phyloP scores from a whole-genome alignment of 139 green algal genomes.

The Chlorella ohadii region DNA sequence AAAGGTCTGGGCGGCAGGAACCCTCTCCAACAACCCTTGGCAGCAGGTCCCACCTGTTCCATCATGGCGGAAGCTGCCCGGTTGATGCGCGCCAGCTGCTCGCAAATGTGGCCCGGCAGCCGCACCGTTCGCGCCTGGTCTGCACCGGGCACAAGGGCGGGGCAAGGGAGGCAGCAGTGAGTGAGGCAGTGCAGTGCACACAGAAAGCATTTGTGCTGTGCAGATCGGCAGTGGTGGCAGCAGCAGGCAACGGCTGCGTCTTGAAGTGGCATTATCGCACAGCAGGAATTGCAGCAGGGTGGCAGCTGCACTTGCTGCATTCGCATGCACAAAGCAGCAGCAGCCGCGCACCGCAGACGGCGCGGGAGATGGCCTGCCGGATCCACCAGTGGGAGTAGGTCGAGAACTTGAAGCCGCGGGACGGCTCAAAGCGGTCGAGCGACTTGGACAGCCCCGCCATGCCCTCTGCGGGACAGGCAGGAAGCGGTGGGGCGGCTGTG shows the following conservation, averaged over 20 bases:
- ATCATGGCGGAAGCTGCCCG: not conserved
- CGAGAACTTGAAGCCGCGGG: constrained; percentile 82
- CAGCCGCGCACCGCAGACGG: constrained; percentile 51
- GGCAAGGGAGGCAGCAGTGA: not conserved
- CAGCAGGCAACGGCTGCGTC: no score
- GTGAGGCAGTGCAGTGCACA: no score
- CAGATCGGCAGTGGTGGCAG: no score
- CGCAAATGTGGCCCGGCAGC: constrained; percentile 64
- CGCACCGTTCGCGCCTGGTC: constrained; percentile 74
- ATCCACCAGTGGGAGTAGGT: constrained; percentile 94
- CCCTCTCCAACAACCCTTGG: no score
- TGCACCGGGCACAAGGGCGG: not conserved
- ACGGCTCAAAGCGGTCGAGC: constrained; percentile 80
- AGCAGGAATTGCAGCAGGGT: no score
- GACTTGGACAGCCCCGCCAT: constrained; percentile 62
- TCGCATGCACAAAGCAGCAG: not conserved
- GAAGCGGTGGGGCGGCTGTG: no score
- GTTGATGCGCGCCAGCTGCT: constrained; percentile 41
- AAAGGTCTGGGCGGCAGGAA: no score
- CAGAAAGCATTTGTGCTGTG: no score
- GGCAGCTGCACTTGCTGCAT: not conserved
- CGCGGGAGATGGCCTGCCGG: constrained; percentile 76
- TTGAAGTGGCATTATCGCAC: no score
- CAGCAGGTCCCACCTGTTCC: constrained; percentile 1
- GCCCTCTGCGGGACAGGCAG: constrained; percentile 58